phyloP scores from a whole-genome alignment of 306 rosid species.

The Gastrolobium villosum region DNA sequence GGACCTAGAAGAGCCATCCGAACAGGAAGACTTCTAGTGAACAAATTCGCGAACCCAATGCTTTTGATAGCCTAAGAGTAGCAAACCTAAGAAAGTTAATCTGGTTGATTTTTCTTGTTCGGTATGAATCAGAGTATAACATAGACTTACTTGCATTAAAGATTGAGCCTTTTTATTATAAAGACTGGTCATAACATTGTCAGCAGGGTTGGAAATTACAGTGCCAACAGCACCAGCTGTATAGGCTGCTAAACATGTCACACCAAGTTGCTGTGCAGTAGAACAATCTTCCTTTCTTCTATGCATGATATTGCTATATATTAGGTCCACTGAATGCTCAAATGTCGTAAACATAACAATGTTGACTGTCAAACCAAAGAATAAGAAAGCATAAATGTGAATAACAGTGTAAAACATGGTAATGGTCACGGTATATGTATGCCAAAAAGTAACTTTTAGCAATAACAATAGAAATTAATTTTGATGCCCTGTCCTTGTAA shows the following conservation, averaged over 20 bases:
- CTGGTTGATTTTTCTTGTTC: not conserved
- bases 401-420: not conserved
- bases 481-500: not conserved
- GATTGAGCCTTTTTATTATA: conserved; percentile 73
- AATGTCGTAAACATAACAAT: conserved; percentile 78
- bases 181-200: conserved; percentile 69
- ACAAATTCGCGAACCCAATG: conserved; percentile 68
- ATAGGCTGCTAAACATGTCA: conserved; percentile 74
- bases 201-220: conserved; percentile 76
- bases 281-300: conserved; percentile 74
- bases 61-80: conserved; percentile 69
- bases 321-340: conserved; percentile 75
- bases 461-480: not conserved
- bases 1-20: conserved; percentile 75
- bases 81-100: conserved; percentile 25
- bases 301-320: conserved; percentile 59
- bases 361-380: conserved; percentile 58
- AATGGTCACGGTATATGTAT: not conserved
- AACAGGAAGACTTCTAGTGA: conserved; percentile 81
- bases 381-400: conserved; percentile 25
- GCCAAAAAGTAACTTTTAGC: not conserved
- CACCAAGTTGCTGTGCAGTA: conserved; percentile 73
- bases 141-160: conserved; percentile 62
- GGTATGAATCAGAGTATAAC: conserved; percentile 31
- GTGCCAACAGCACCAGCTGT: conserved; percentile 74